phyloP scores from a whole-genome alignment of 345 rosid genomes.

The Eucalyptus coolabah region DNA sequence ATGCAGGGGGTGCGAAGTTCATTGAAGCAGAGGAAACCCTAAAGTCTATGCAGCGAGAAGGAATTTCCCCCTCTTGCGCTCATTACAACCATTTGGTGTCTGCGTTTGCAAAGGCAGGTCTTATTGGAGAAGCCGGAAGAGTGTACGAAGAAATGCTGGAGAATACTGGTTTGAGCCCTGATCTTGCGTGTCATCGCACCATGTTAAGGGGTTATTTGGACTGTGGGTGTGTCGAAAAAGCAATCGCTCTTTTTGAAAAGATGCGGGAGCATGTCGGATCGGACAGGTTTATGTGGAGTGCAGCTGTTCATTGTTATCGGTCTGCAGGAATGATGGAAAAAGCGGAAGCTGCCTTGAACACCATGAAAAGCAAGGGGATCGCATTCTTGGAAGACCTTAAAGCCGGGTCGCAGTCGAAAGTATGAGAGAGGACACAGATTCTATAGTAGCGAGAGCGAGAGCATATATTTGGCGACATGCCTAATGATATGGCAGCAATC shows the following conservation, averaged over 20 bases:
- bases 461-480: neutral
- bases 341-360: conserved; percentile 15
- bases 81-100: conserved; percentile 45
- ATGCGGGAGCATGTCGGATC: conserved; percentile 18
- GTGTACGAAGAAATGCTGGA: conserved; percentile 23
- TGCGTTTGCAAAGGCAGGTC: conserved; percentile 46
- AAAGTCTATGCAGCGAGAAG: conserved; percentile 34
- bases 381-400: conserved; percentile 15
- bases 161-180: conserved; percentile 29
- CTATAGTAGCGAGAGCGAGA: neutral
- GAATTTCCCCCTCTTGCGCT: conserved; percentile 28
- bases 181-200: conserved; percentile 29
- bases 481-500: neutral
- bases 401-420: conserved; percentile 14
- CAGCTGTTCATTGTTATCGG: conserved; percentile 48
- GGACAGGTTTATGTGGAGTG: conserved; percentile 43
- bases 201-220: conserved; percentile 59
- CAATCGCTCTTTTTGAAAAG: conserved; percentile 38
- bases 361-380: conserved; percentile 11
- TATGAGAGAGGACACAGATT: neutral
- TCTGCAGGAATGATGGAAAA: conserved; percentile 23
- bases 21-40: conserved; percentile 52
- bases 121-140: conserved; percentile 46
- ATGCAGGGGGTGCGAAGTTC: conserved; percentile 32
- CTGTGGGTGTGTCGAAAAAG: conserved; percentile 38